Conservation (phyloP, 805 yeast species). For the Candida sakaeoensis region DNA sequence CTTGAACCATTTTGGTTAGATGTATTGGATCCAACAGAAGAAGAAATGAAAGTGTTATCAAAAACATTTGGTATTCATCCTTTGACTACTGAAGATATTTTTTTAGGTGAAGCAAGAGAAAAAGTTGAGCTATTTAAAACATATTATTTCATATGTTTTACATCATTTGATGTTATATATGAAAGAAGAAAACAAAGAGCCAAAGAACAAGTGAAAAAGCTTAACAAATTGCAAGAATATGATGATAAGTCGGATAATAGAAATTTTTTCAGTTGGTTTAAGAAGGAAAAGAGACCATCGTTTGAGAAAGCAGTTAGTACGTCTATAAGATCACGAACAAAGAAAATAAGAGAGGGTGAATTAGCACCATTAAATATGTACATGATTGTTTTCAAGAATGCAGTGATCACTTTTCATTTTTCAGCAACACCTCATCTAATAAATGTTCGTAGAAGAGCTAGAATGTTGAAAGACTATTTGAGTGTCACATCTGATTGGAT, state of each 20-base stretch:
- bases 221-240: conserved; percentile 35
- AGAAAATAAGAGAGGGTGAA: conserved; percentile 48
- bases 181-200: conserved; percentile 57
- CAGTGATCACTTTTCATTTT: conserved; percentile 90
- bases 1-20: conserved; percentile 69
- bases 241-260: conserved; percentile 21
- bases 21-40: conserved; percentile 89
- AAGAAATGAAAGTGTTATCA: conserved; percentile 88
- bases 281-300: conserved; percentile 14
- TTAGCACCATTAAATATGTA: conserved; percentile 89
- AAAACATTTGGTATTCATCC: conserved; percentile 96
- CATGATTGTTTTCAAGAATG: conserved; percentile 85
- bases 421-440: conserved; percentile 95
- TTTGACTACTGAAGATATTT: conserved; percentile 91
- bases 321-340: conserved; percentile 22
- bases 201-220: conserved; percentile 41
- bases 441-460: conserved; percentile 89
- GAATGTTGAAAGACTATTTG: conserved; percentile 80
- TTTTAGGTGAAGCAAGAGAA: conserved; percentile 89
- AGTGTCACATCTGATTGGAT: conserved; percentile 95
- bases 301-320: conserved; percentile 14
- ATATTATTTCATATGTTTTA: conserved; percentile 87
- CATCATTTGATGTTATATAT: conserved; percentile 59
- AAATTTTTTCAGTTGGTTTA: conserved; percentile 16
- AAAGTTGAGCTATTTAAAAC: conserved; percentile 90